Percentiles rank a stretch among this genome's conserved stretches.
phyloP scores from a whole-genome alignment of 495 filamentous ascomycete genomes.

The Talaromyces wortmannii region DNA sequence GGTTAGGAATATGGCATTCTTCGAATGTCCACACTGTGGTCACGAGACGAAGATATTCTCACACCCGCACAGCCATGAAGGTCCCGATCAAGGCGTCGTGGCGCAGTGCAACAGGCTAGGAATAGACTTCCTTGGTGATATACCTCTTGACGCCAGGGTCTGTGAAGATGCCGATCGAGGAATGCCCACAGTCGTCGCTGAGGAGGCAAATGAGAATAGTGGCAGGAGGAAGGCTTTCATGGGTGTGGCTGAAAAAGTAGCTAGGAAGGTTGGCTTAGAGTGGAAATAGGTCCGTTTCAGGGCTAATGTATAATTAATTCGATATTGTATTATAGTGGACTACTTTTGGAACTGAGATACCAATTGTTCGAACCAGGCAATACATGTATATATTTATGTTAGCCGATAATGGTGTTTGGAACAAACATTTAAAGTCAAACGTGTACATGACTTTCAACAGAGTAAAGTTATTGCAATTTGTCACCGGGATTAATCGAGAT shows the following conservation, averaged over 20 bases:
- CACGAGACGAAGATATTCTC: constrained; percentile 72
- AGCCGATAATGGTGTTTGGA: no score
- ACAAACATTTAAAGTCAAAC: no score
- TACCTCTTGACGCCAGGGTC: constrained; percentile 81
- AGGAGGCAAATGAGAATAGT: constrained; percentile 71
- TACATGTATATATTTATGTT: no score
- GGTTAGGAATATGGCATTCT: constrained; percentile 92
- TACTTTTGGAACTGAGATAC: background rate
- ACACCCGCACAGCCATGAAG: constrained; percentile 23
- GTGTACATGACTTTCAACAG: no score
- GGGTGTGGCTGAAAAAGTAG: constrained; percentile 58
- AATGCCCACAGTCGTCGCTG: constrained; percentile 83
- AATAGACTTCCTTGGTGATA: constrained; percentile 76
- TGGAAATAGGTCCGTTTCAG: constrained; percentile 9
- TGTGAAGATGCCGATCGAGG: constrained; percentile 86
- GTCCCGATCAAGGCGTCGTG: constrained; percentile 41
- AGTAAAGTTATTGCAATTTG: no score
- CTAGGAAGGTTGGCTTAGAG: constrained; percentile 36
- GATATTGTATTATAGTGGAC: background rate
- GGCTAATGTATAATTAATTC: no score
- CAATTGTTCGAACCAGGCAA: no score
- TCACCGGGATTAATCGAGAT: no score
- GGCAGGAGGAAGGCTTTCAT: constrained; percentile 64
- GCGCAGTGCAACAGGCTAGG: constrained; percentile 56
- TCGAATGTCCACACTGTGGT: constrained; percentile 72